phyloP scores from a whole-genome alignment of 768 basidiomycete species.

The Suillus fuscotomentosus region DNA sequence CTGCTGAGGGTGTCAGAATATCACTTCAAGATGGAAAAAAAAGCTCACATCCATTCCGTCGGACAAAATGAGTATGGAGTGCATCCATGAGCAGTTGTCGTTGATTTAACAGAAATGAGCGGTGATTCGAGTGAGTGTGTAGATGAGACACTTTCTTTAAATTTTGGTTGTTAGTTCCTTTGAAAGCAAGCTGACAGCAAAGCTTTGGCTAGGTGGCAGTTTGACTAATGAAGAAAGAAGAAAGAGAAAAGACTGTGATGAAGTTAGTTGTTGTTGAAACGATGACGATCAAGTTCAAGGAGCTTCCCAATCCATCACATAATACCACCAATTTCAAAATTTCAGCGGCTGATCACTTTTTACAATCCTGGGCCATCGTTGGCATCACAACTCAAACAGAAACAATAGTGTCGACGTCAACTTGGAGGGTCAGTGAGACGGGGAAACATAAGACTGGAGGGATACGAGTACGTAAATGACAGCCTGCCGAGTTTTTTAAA shows the following conservation, averaged over 20 bases:
- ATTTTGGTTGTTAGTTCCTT: not conserved
- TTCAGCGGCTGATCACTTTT: not conserved
- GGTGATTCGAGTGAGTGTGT: constrained; percentile 13
- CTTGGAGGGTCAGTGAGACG: constrained; percentile 3
- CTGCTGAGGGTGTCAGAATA: constrained; percentile 8
- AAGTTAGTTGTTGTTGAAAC: not conserved
- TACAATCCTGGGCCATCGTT: constrained; percentile 12
- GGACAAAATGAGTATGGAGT: constrained; percentile 13
- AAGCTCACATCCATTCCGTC: constrained; percentile 28
- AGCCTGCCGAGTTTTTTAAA: too few relatives aligned
- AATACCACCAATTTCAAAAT: not conserved
- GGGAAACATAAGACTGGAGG: not conserved
- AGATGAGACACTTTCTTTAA: constrained; percentile 1
- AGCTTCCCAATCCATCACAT: constrained; percentile 17
- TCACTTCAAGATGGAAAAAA: not conserved
- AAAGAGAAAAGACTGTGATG: constrained; percentile 3
- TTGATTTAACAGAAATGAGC: constrained; percentile 21
- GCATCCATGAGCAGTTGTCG: constrained; percentile 20
- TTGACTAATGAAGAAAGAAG: constrained; percentile 2
- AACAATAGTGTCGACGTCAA: not conserved
- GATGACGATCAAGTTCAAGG: not conserved
- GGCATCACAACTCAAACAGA: constrained; percentile 29
- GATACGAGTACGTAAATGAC: not conserved
- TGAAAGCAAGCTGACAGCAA: not conserved
- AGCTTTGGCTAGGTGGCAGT: constrained; percentile 4